Evolutionary conservation across 192 early-diverging fungal genomes (phyloP), one percentile per base, ranked within the genome.

Genomic region (Rhizophagus sp.): DNA sequence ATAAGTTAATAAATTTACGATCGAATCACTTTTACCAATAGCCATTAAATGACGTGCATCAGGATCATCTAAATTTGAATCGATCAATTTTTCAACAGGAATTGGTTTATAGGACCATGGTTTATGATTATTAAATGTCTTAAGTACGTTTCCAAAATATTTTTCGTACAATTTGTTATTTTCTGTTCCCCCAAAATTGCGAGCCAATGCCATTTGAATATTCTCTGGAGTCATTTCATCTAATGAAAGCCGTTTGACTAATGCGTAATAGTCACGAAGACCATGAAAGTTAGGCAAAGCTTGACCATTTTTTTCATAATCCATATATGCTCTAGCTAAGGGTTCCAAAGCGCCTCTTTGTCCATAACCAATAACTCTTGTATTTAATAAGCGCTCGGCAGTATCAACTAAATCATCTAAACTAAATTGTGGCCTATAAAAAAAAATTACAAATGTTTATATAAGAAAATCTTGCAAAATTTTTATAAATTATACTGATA

Each of bases 121-220:
- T 1, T 13, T 19, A 15, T 74, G 44, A 27, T 57, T 52, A 34
- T 64, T 36, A n/a, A 44, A 57, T 17, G 49, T 25, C 24, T 75
- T 44, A 6, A 71, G 47, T 15, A 79, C 72, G 1, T 27, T 8
- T 17, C 30, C 47, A 41, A 73, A 79, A 24, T 73, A 79, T 13
- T 41, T 17, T 8, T 30, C 12, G 25, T 72, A 79, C 12, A 79
- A 39, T 36, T 17, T 24, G 50, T 2, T 79, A 24, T 74, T n/a
- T 22, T 75, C 71, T 47, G 61, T 49, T 15, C 78, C 78, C 2
- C 78, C 78, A 50, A 79, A 79, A 76, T 79, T 79, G 49, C 78
- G 70, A 15, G 78, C 78, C 6, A 79, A 47, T 3, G 78, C 65
- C 30, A 79, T 57, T 57, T 57, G 50, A 57, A 57, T 57, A 57